Percentiles rank a stretch among this genome's conserved stretches.
These are phyloP conservation scores for Kwoniella shandongensis DNA, from an alignment of 768 basidiomycete genomes.

Conservation along the genomic window DNA sequence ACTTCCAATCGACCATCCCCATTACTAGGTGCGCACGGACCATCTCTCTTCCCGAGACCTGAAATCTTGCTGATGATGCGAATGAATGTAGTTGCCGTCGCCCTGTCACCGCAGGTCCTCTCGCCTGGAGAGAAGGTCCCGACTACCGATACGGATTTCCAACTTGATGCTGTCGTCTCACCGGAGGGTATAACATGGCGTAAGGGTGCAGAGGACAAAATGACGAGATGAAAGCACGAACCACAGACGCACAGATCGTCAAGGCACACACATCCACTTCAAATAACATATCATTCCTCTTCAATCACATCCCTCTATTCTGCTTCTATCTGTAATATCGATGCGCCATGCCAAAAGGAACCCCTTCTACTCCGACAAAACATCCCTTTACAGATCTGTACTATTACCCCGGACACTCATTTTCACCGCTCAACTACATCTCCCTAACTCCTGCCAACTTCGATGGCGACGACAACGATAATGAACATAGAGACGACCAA, in stretches of 20 bases:
- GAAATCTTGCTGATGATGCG: background rate
- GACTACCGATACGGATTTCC: conserved; percentile 35
- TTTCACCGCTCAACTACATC: conserved; percentile 6
- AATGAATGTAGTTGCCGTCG: conserved; percentile 43
- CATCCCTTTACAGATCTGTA: conserved; percentile 1
- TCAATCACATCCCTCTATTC: background rate
- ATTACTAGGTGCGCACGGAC: conserved; percentile 23
- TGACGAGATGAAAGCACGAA: background rate
- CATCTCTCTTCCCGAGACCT: background rate
- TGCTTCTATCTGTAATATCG: background rate
- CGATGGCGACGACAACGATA: background rate
- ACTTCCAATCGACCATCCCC: conserved; percentile 20
- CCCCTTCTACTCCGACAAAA: background rate
- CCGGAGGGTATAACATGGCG: conserved; percentile 33
- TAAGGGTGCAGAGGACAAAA: background rate
- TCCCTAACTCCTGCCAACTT: background rate
- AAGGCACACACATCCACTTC: background rate
- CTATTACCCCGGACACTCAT: conserved; percentile 9
- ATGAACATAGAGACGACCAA: no score
- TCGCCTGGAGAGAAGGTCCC: conserved; percentile 29
- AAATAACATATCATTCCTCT: background rate
- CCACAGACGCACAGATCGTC: background rate
- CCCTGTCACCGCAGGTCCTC: conserved; percentile 37
- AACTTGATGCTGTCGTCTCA: conserved; percentile 39
- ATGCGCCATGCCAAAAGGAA: background rate